A percentile compares a stretch with the other conserved stretches of the same genome.
Evolutionary conservation across 305 asterid species (phyloP).

Genomic region (Ilex paraguariensis): DNA sequence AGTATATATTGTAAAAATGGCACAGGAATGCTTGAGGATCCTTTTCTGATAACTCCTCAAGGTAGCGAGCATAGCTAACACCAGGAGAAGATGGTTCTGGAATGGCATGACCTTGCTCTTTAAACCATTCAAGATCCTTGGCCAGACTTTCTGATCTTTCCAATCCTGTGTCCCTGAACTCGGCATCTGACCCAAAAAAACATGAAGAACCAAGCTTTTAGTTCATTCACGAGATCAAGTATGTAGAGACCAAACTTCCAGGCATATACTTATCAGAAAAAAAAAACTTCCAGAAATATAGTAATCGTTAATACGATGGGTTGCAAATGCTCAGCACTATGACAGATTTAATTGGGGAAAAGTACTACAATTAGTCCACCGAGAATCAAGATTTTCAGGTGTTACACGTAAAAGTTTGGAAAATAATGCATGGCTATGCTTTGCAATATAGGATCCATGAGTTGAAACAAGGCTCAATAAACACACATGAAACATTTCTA

Average conservation of each 20-base stretch:
- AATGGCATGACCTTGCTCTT: slow-evolving; percentile 62
- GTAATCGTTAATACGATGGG: neutral
- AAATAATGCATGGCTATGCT: too few relatives aligned
- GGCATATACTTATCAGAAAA: too few relatives aligned
- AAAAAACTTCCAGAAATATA: too few relatives aligned
- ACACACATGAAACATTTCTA: too few relatives aligned
- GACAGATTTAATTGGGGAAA: too few relatives aligned
- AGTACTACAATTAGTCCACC: too few relatives aligned
- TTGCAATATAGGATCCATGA: too few relatives aligned
- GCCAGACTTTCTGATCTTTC: slow-evolving; percentile 79
- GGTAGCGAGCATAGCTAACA: slow-evolving; percentile 48
- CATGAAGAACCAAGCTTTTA: neutral
- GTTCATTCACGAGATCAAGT: neutral
- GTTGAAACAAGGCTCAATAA: too few relatives aligned
- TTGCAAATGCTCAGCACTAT: too few relatives aligned
- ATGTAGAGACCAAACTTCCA: neutral
- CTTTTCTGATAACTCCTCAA: slow-evolving; percentile 63
- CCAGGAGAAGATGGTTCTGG: slow-evolving; percentile 90
- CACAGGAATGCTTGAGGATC: slow-evolving; percentile 92
- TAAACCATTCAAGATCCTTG: slow-evolving; percentile 89
- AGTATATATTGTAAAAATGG: slow-evolving; percentile 90
- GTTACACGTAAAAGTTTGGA: too few relatives aligned
- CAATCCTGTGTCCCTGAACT: slow-evolving; percentile 83
- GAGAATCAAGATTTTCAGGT: too few relatives aligned
- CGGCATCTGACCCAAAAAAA: slow-evolving; percentile 50